Evolutionary conservation across 371 early-diverging fungal genomes (phyloP).

Genomic region (Umbelopsis sp.): DNA sequence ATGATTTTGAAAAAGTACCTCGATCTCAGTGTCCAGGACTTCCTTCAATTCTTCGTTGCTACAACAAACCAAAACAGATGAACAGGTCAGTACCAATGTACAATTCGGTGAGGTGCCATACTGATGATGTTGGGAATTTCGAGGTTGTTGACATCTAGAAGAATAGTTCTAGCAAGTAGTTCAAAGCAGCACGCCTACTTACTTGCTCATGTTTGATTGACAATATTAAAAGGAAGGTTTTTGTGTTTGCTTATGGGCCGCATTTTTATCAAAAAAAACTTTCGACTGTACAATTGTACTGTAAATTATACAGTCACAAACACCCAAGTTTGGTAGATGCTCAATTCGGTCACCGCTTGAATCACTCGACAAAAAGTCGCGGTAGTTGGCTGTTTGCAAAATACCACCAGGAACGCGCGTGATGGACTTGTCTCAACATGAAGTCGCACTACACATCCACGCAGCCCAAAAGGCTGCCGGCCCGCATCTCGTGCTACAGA

Average conservation of each 20-base stretch:
- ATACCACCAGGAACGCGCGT: conserved; percentile 14
- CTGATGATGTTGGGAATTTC: background rate
- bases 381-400: background rate
- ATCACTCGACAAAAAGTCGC: background rate
- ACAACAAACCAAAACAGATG: background rate
- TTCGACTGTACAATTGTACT: conserved; percentile 3
- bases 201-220: conserved; percentile 19
- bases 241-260: conserved; percentile 11
- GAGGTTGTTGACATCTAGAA: background rate
- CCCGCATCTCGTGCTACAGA: background rate
- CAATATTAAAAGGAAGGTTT: conserved; percentile 18
- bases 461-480: background rate
- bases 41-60: conserved; percentile 45
- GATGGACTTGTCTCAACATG: conserved; percentile 10
- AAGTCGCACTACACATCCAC: conserved; percentile 6
- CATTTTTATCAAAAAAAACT: conserved; percentile 17
- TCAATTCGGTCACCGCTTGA: conserved; percentile 1
- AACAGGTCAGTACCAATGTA: background rate
- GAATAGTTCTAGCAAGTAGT: background rate
- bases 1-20: conserved; percentile 29
- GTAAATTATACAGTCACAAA: conserved; percentile 14
- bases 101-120: background rate
- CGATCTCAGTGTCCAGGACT: conserved; percentile 47
- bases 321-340: background rate
- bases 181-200: background rate